Percentiles rank a stretch among this genome's conserved stretches.
Evolutionary conservation across 495 filamentous ascomycete genomes (phyloP).

Genomic region (Penicillium ochrochloron): DNA sequence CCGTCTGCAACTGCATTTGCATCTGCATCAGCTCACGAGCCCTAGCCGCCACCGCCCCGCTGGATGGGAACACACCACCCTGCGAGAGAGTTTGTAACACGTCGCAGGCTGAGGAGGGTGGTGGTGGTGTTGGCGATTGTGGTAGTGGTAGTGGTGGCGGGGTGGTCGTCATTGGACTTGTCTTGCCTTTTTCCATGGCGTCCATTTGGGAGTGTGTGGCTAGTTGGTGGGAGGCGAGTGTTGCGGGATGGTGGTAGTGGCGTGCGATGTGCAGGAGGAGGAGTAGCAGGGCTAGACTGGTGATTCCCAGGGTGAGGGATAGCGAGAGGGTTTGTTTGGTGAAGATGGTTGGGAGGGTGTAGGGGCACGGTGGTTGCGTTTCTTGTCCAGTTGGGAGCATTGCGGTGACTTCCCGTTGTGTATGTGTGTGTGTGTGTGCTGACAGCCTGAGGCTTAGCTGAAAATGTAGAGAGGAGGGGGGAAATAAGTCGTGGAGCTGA

Average conservation of each 20-base stretch:
- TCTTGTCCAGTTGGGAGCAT: conserved; percentile 7
- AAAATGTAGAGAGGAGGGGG: background rate
- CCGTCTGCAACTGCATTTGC: conserved; percentile 17
- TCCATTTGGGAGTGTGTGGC: conserved; percentile 1
- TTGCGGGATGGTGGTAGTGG: background rate
- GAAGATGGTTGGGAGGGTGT: background rate
- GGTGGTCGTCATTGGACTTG: background rate
- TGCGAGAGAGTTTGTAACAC: conserved; percentile 44
- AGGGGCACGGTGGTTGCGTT: conserved; percentile 7
- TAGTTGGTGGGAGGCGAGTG: background rate
- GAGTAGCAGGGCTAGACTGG: conserved; percentile 11
- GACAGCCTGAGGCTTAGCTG: background rate
- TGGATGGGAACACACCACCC: conserved; percentile 36
- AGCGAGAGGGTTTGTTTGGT: background rate
- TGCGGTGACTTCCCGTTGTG: background rate
- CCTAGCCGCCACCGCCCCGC: conserved; percentile 32
- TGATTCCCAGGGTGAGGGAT: background rate
- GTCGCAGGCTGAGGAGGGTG: conserved; percentile 39
- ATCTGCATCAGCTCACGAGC: conserved; percentile 21
- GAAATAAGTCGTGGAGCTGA: background rate
- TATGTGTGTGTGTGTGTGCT: background rate
- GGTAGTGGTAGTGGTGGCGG: background rate
- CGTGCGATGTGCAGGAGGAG: background rate
- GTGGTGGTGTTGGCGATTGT: background rate
- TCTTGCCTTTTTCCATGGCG: conserved; percentile 29